These are phyloP conservation scores for Emericellopsis terricola DNA, from an alignment of 495 filamentous ascomycete species.

Conservation along the genomic window DNA sequence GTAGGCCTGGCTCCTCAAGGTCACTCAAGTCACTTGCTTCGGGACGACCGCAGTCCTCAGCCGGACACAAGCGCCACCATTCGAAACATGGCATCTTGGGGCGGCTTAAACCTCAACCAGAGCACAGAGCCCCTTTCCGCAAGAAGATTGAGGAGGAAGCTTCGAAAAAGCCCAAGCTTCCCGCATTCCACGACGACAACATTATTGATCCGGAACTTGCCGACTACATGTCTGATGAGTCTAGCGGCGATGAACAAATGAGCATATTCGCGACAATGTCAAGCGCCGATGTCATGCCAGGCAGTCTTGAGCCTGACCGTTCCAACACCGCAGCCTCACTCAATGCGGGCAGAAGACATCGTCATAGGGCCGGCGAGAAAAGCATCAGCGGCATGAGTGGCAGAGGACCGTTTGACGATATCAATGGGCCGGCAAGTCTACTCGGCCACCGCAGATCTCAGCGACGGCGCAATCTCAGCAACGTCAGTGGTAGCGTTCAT, in stretches of 20 bases:
- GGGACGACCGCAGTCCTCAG: slow-evolving; percentile 50
- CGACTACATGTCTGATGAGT: slow-evolving; percentile 88
- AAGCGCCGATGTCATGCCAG: slow-evolving; percentile 19
- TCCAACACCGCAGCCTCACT: slow-evolving; percentile 32
- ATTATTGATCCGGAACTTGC: slow-evolving; percentile 96
- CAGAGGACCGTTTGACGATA: slow-evolving; percentile 31
- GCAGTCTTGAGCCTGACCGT: slow-evolving; percentile 28
- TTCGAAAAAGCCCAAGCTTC: slow-evolving; percentile 42
- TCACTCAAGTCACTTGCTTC: slow-evolving; percentile 68
- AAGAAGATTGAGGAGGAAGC: slow-evolving; percentile 49
- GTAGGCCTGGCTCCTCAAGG: slow-evolving; percentile 74
- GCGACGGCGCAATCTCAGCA: slow-evolving; percentile 61
- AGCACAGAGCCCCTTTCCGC: slow-evolving; percentile 80
- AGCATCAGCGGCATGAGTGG: slow-evolving; percentile 41
- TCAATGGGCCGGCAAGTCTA: slow-evolving; percentile 12
- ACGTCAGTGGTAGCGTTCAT: slow-evolving; percentile 46
- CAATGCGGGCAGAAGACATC: slow-evolving; percentile 50
- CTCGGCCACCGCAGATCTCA: slow-evolving; percentile 38
- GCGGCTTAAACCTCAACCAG: slow-evolving; percentile 30
- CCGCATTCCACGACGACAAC: slow-evolving; percentile 91
- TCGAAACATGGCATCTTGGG: slow-evolving; percentile 68
- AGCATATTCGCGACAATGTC: slow-evolving; percentile 54
- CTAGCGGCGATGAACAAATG: slow-evolving; percentile 81
- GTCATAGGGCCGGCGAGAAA: slow-evolving; percentile 55
- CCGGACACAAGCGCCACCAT: slow-evolving; percentile 63